A percentile compares a stretch with the other conserved stretches of the same genome.
Evolutionary conservation across 164 flowering plant species (phyloP).

Genomic region (Vitis rotundifolia): DNA sequence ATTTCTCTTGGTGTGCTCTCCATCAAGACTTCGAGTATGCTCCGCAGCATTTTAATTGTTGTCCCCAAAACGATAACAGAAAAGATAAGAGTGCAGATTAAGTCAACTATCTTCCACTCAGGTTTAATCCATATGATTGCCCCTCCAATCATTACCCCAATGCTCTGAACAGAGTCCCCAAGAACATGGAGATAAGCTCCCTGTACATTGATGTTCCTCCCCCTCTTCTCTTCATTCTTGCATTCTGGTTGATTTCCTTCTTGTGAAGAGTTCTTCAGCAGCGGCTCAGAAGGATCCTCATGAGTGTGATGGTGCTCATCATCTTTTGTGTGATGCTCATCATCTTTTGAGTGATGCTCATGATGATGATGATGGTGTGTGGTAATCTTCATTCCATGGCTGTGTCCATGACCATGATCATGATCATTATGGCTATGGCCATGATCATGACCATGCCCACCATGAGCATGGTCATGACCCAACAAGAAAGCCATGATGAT

Average conservation of each 20-base stretch:
- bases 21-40: conserved; percentile 44
- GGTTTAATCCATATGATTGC: conserved; percentile 44
- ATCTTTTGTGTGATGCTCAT: neutral
- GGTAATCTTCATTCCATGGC: conserved; percentile 19
- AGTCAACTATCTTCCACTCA: conserved; percentile 40
- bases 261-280: conserved; percentile 9
- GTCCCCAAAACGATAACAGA: conserved; percentile 41
- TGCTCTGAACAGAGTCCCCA: conserved; percentile 42
- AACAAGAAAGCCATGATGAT: conserved; percentile 43
- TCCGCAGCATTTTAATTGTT: conserved; percentile 40
- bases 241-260: conserved; percentile 5
- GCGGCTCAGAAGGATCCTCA: conserved; percentile 17
- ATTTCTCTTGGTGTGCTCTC: conserved; percentile 54
- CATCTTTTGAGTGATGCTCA: neutral
- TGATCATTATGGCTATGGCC: conserved; percentile 21
- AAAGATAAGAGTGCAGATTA: conserved; percentile 38
- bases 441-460: conserved; percentile 27
- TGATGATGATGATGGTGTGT: conserved; percentile 21
- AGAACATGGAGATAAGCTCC: conserved; percentile 53
- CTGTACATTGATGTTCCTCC: conserved; percentile 33
- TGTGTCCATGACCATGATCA: conserved; percentile 23
- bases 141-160: conserved; percentile 51
- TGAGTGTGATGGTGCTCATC: conserved; percentile 18
- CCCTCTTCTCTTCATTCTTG: conserved; percentile 12
- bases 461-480: conserved; percentile 46